Conservation (phyloP, 2,329 filamentous ascomycete genomes). For the Didymella glomerata region DNA sequence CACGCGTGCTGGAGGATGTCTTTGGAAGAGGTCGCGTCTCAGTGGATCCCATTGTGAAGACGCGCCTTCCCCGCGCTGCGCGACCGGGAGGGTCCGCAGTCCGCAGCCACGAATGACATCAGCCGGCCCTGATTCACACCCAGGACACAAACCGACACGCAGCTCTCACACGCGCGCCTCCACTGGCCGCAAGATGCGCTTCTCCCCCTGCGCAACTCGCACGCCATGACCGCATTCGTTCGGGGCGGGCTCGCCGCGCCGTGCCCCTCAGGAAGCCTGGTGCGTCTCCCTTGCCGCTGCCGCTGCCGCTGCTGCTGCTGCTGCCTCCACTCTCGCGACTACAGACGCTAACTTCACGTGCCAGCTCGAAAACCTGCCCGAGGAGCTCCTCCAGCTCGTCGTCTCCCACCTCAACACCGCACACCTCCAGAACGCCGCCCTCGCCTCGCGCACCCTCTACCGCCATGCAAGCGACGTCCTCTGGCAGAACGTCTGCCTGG, state of each 20-base stretch:
- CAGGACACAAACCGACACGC: background rate
- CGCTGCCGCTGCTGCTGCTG: background rate
- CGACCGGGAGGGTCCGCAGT: no score
- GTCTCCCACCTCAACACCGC: slow-evolving; percentile 44
- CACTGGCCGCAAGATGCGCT: slow-evolving; percentile 8
- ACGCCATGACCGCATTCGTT: slow-evolving; percentile 9
- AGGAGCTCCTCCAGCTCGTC: slow-evolving; percentile 54
- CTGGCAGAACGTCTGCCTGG: slow-evolving; percentile 54
- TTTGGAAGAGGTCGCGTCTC: no score
- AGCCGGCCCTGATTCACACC: background rate
- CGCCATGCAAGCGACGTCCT: slow-evolving; percentile 49
- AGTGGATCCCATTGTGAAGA: background rate
- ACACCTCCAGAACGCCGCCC: slow-evolving; percentile 45
- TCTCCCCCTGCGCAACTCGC: background rate
- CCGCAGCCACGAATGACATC: slow-evolving; percentile 13
- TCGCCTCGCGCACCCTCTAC: slow-evolving; percentile 49
- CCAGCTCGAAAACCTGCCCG: slow-evolving; percentile 49
- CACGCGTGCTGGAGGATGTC: no score
- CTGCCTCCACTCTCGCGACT: background rate
- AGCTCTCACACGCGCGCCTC: slow-evolving; percentile 1
- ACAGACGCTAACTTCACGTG: slow-evolving; percentile 13
- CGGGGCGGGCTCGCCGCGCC: slow-evolving; percentile 2
- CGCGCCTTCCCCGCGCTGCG: background rate
- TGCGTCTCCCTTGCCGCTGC: slow-evolving; percentile 5
- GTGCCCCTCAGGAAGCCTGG: slow-evolving; percentile 1